A percentile compares a stretch with the other conserved stretches of the same genome.
Evolutionary conservation across 2,329 filamentous ascomycete species (phyloP).

Genomic region (Lasiodiplodia sp.): DNA sequence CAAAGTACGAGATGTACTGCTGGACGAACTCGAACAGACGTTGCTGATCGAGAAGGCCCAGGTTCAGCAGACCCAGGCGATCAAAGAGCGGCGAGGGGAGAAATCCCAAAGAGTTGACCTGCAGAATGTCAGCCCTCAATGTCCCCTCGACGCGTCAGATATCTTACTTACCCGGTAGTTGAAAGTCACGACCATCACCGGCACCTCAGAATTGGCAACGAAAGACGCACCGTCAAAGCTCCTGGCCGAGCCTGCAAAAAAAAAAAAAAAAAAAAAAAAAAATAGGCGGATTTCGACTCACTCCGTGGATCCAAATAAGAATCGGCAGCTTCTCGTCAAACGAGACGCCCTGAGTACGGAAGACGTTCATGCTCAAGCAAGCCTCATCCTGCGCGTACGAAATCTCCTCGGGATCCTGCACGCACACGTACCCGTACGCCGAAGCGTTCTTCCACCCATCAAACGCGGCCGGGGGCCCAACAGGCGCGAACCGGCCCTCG

Average conservation of each 20-base stretch:
- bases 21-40: constrained; percentile 57
- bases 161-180: constrained; percentile 45
- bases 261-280: not conserved
- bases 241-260: constrained; percentile 38
- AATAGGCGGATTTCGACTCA: not conserved
- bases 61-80: constrained; percentile 41
- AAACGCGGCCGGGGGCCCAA: constrained; percentile 52
- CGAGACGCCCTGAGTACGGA: not conserved
- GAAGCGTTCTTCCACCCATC: constrained; percentile 48
- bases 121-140: not conserved
- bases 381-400: constrained; percentile 19
- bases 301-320: constrained; percentile 28
- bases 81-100: constrained; percentile 44
- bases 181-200: constrained; percentile 44
- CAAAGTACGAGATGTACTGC: constrained; percentile 54
- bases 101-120: constrained; percentile 39
- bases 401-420: constrained; percentile 22
- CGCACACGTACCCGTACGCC: constrained; percentile 2
- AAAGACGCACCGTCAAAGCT: constrained; percentile 46
- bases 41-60: constrained; percentile 52
- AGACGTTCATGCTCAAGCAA: constrained; percentile 38
- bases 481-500: constrained; percentile 50
- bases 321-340: constrained; percentile 13
- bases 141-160: not conserved
- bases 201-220: constrained; percentile 40